Conservation (phyloP, 805 yeast species). For the Lipomyces lipofer region DNA sequence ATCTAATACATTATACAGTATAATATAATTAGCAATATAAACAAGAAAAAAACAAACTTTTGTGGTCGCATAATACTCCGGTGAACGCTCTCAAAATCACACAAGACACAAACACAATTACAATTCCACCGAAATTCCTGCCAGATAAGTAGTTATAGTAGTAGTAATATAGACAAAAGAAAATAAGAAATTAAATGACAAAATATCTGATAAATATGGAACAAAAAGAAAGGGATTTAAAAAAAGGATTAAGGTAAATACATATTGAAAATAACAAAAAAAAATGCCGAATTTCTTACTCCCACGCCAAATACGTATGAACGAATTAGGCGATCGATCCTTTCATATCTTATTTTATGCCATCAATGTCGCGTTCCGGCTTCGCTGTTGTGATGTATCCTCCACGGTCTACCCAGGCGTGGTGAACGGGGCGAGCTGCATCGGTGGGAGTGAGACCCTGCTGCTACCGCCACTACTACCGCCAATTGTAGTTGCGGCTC, state of each 20-base stretch:
- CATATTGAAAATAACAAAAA: conserved; percentile 1
- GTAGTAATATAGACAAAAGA: background rate
- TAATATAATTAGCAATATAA: background rate
- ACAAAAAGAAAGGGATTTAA: background rate
- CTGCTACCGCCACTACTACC: conserved; percentile 2
- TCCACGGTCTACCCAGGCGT: too few relatives aligned
- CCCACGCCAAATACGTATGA: too few relatives aligned
- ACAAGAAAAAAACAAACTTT: background rate
- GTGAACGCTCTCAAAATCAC: background rate
- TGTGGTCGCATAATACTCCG: background rate
- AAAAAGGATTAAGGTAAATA: conserved; percentile 2
- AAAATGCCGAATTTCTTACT: background rate
- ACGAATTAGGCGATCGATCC: background rate
- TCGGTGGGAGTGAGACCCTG: conserved; percentile 3
- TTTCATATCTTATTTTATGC: background rate
- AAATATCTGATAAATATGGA: background rate
- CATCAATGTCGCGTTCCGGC: too few relatives aligned
- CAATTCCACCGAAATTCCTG: background rate
- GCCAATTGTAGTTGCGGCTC: background rate
- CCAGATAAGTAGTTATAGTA: background rate
- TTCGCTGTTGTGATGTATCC: too few relatives aligned
- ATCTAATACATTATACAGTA: background rate
- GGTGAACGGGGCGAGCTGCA: conserved; percentile 17
- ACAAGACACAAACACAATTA: background rate
- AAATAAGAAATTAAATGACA: background rate